These are phyloP conservation scores for Tirmania nivea DNA, from an alignment of 495 filamentous ascomycete genomes.

Conservation along the genomic window DNA sequence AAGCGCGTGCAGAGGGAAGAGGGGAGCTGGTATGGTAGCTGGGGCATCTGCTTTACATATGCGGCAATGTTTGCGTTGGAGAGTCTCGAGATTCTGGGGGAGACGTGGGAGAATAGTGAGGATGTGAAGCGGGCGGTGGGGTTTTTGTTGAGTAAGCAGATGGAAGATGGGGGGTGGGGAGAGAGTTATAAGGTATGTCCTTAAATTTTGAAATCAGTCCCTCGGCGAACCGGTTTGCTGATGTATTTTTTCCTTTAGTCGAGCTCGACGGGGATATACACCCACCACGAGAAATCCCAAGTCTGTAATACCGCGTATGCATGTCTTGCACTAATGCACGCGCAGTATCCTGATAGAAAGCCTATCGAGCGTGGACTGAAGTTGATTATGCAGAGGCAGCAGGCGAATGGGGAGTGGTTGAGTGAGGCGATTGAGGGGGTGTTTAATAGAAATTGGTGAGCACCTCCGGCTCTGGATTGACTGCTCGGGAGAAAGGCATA, in stretches of 20 bases:
- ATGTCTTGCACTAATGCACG: conserved; percentile 62
- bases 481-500: conserved; percentile 6
- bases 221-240: no score
- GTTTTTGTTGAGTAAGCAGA: conserved; percentile 65
- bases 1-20: conserved; percentile 55
- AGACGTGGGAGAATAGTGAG: conserved; percentile 53
- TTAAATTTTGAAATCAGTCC: no score
- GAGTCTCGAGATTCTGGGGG: conserved; percentile 57
- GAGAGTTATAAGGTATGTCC: conserved; percentile 37
- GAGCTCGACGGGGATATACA: conserved; percentile 38
- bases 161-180: conserved; percentile 84
- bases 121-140: conserved; percentile 53
- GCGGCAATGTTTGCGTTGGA: conserved; percentile 89
- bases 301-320: conserved; percentile 92
- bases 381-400: conserved; percentile 68
- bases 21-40: conserved; percentile 88
- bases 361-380: conserved; percentile 53
- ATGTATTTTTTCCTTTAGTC: conserved; percentile 29
- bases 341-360: conserved; percentile 53
- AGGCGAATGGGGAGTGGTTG: conserved; percentile 74
- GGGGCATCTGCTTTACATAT: conserved; percentile 97
- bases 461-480: no score
- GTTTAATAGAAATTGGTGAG: conserved; percentile 89
- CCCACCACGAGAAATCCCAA: conserved; percentile 43
- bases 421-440: conserved; percentile 94